Evolutionary conservation across 208 protist genomes (phyloP), one percentile per base, ranked within the genome.

Genomic region (Crithidia acanthocephali): DNA sequence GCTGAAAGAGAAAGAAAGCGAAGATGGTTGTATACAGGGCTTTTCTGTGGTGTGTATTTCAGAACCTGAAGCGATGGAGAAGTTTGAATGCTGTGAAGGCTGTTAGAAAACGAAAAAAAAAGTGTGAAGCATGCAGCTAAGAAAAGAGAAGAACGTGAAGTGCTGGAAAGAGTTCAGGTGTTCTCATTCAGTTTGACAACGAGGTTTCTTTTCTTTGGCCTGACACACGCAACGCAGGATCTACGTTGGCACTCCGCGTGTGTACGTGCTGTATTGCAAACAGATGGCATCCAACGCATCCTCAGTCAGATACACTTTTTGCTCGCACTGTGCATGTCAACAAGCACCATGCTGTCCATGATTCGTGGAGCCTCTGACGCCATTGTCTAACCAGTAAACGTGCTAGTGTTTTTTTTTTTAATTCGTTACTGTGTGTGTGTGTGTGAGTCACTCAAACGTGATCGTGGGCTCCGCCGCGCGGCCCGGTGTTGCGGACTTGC

Each of bases 401-500:
- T 51, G 18, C 23, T 32, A 51, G 2, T n/a, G 3, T 50, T 28
- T 16, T 32, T 33, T 6, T 63, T 63, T 6, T 50, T 16, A 13
- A 2, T 63, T 59, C 23, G 4, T 40, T 40, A n/a, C n/a, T n/a
- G n/a, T n/a, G n/a, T n/a, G n/a, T n/a, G n/a, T 40, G 9, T 50
- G 16, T 6, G 13, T 37, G 2, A 58, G 30, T 65, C 63, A 79
- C 57, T 84, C 80, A 64, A 92, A 92, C 0, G 55, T 72, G 57
- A 89, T 88, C 11, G 65, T 68, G 15, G 86, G 86, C 67, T 77
- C 80, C 1, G 68, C 22, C 18, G 69, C 65, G 28, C 40, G 42
- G 6, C 28, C 23, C n/a, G n/a, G 23, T 16, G 13, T 50, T 8
- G 18, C 6, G 16, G 30, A 55, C 16, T 1, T 33, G 37, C 11